Evolutionary conservation across 1,284 basidiomycete species (phyloP), one percentile per base, ranked within the genome.

Genomic region (Athelia psychrophila): DNA sequence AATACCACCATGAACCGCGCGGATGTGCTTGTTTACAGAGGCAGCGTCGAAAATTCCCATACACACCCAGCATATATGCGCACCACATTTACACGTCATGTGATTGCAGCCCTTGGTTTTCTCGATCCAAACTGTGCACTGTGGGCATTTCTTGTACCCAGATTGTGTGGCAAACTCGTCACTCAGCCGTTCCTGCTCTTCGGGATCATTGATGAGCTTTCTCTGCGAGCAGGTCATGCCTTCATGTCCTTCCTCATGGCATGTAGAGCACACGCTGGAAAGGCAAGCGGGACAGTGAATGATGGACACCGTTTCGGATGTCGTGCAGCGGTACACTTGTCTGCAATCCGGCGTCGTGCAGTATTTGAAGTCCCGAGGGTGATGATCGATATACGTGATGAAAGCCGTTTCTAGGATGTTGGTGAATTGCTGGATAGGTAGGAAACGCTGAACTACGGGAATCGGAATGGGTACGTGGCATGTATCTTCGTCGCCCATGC

Each of bases 271-370:
- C 5, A 42, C 20, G 16, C n/a, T 22, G 9, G 38, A 42, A 9
- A 42, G 38, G n/a, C 38, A 42, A 6, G 38, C 6, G 6, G 38
- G 38, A 16, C 38, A 42, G n/a, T 42, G 20, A 42, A 42, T 9
- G 20, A 42, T 22, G 9, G 20, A 42, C 16, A 5, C 16, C n/a
- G 6, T n/a, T 16, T 42, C n/a, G n/a, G 38, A 42, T 22, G 16
- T 42, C 8, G 5, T 16, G 38, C 38, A 85, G 20, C 75, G 72
- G 61, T 83, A 84, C 1, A 83, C 71, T 58, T 83, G 81, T 5
- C 61, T 71, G 54, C 82, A 84, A 53, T 81, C 81, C 0, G 81
- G 75, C 0, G 81, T 84, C 35, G 69, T 74, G 64, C 82, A 84
- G 51, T 78, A 79, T 48, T 72, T 75, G 61, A 77, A 74, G 30